phyloP scores from a whole-genome alignment of 148 eudicot genomes.

The Heliamphora exappendiculata region DNA sequence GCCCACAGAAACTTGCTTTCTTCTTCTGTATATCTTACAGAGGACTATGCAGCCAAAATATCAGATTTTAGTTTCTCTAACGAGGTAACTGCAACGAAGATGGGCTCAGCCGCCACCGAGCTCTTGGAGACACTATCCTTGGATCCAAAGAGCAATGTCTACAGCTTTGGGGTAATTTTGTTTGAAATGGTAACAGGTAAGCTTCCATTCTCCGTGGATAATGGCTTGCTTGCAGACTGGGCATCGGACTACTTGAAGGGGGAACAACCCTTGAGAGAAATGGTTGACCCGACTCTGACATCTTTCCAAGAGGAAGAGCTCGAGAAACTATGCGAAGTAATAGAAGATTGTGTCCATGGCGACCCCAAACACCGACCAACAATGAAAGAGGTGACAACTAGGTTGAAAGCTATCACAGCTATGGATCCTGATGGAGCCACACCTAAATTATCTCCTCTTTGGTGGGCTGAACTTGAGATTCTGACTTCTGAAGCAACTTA shows the following conservation, averaged over 20 bases:
- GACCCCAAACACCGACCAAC: slow-evolving; percentile 58
- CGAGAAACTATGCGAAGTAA: slow-evolving; percentile 32
- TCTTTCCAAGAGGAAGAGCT: slow-evolving; percentile 43
- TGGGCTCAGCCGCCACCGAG: slow-evolving; percentile 49
- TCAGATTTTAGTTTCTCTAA: slow-evolving; percentile 80
- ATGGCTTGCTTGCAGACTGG: slow-evolving; percentile 47
- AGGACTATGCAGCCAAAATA: slow-evolving; percentile 87
- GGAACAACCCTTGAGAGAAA: slow-evolving; percentile 31
- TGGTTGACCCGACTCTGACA: slow-evolving; percentile 59
- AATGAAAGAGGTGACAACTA: slow-evolving; percentile 46
- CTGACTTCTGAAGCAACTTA: slow-evolving; percentile 38
- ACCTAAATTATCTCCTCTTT: slow-evolving; percentile 72
- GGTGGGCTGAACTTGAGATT: slow-evolving; percentile 97
- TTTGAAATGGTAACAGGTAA: slow-evolving; percentile 73
- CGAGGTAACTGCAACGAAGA: slow-evolving; percentile 35
- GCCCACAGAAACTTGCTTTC: slow-evolving; percentile 61
- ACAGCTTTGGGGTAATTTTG: slow-evolving; percentile 68
- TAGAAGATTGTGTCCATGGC: slow-evolving; percentile 45
- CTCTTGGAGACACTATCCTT: slow-evolving; percentile 37
- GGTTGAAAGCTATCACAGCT: slow-evolving; percentile 53
- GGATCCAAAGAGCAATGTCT: slow-evolving; percentile 48
- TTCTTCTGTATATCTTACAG: slow-evolving; percentile 65
- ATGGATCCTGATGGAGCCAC: slow-evolving; percentile 64
- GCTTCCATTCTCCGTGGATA: slow-evolving; percentile 49
- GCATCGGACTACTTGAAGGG: slow-evolving; percentile 39